Evolutionary conservation across 2,329 filamentous ascomycete species (phyloP), one percentile per base, ranked within the genome.

Genomic region (Penicillium sp.): DNA sequence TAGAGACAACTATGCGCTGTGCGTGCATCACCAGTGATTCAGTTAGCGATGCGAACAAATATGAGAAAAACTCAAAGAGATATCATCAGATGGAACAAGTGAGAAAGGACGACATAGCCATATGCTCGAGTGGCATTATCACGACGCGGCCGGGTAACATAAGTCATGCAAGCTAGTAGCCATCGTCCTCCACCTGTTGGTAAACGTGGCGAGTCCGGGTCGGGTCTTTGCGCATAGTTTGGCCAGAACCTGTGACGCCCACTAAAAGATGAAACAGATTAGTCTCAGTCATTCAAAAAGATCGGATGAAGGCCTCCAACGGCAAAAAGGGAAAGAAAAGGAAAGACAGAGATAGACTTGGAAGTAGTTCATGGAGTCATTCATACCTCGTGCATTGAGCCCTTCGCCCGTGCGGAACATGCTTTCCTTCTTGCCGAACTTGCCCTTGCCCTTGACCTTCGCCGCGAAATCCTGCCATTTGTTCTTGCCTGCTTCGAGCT

Each of bases 401-500:
- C 89, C 86, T 28, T 95, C 90, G 0, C 90, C 89, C 2, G 91
- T 96, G 39, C 91, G 84, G 69, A 96, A 96, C 91, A 96, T 96
- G 77, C 89, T 95, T 41, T 95, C 89, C 73, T 95, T 95, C 75
- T 89, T 91, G n/a, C 76, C 73, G 52, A 75, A 68, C 65, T 82
- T 84, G 51, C 77, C 76, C 69, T 95, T 95, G 64, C 80, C 68
- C 66, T 82, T 84, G 52, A 76, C 76, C 68, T 95, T 95, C 63
- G 80, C 78, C 57, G 84, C 87, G 70, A 95, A 99, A 56, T 95
- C 88, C 67, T 96, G 87, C 93, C 93, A 99, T 67, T 93, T 95
- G 64, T 75, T 88, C 77, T 95, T 95, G 64, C 87, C 86, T 55
- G 84, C 88, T 74, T 97, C 92, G 19, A 97, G 79, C 67, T 95